Evolutionary conservation across 306 rosid genomes (phyloP), one percentile per base, ranked within the genome.

Genomic region (Begonia loranthoides): DNA sequence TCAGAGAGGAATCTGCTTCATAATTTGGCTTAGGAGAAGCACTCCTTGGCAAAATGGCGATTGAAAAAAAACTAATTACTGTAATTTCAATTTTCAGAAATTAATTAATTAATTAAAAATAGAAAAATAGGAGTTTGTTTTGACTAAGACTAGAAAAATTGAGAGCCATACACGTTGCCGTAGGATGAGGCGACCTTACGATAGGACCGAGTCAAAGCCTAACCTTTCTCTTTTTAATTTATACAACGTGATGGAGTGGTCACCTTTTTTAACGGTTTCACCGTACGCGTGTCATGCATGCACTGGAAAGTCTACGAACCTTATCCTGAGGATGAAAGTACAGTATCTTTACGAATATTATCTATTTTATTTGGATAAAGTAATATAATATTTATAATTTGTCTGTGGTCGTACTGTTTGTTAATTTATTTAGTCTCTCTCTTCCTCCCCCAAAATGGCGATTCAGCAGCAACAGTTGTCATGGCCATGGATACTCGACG

Each of bases 401-500:
- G n/a, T n/a, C 14, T 65, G 51, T 44, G n/a, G 49, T 19, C 15
- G 16, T 28, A 11, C 61, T 50, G 56, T 47, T 59, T 12, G 5
- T 45, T 1, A 7, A 10, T 12, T 12, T 15, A 51, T 1, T 59
- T 19, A 17, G 28, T 16, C 49, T 28, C 57, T 58, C 49, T 41
- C 53, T 6, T 43, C 45, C 54, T 40, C 0, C 16, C 19, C 61
- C 6, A 54, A 34, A 60, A 85, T 90, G 97, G 83, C 64, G 65
- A 78, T 66, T 13, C 50, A 76, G 44, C 80, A 58, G 45, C 66
- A 22, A 17, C 33, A 73, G 9, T 57, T 81, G 41, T 61, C 72
- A 36, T 73, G 74, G 67, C 81, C 94, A 57, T 80, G 95, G 97
- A 33, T 90, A 59, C 84, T 78, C 24, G 75, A 80, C 14, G 56